Base-by-base conservation (phyloP, 108 stramenopile species). In the Craspedostauros australis region DNA sequence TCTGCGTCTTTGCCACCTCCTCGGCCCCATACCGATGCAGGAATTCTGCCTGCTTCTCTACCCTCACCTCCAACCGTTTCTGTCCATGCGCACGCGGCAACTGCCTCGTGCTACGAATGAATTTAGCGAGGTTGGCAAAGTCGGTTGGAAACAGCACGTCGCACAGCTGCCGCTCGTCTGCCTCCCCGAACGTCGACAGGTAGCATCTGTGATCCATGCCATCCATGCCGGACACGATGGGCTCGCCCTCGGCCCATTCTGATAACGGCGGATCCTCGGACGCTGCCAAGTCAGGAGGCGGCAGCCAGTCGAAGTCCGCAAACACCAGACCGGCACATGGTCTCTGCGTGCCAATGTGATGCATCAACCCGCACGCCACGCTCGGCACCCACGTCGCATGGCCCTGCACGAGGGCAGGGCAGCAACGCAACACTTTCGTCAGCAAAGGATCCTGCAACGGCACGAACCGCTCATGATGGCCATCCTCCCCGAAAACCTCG, bases 131-230 rank as follows among this genome's bases (percentile, higher is more conserved):
- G 16, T 68, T 59, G 2, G 53, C 34, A 61, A 91, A 91, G 46
- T 87, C 76, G 0, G 89, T 87, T 21, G 89, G 85, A 50, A 85
- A 91, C 27, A 91, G 65, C 39, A 91, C 83, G 48, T 91, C 89
- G 26, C 85, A 82, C 30, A 66, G 54, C 41, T 50, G 50, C n/a
- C n/a, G n/a, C n/a, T n/a, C n/a, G n/a, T n/a, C n/a, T n/a, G n/a
- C n/a, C n/a, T n/a, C n/a, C n/a, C n/a, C n/a, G 49, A 79, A 76
- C 14, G 75, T 39, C 8, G 46, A 53, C 1, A 91, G 68, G 45
- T 86, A 91, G 24, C 80, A 80, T 28, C 60, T 47, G 56, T 91
- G 68, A 69, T 86, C 83, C 9, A 53, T 54, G 5, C 78, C 78
- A 14, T 74, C 54, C 83, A 87, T 87, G 50, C 79, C 80, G 26